Evolutionary conservation across 192 early-diverging fungal genomes (phyloP).

Genomic region (Globomyces pollinis-pini): DNA sequence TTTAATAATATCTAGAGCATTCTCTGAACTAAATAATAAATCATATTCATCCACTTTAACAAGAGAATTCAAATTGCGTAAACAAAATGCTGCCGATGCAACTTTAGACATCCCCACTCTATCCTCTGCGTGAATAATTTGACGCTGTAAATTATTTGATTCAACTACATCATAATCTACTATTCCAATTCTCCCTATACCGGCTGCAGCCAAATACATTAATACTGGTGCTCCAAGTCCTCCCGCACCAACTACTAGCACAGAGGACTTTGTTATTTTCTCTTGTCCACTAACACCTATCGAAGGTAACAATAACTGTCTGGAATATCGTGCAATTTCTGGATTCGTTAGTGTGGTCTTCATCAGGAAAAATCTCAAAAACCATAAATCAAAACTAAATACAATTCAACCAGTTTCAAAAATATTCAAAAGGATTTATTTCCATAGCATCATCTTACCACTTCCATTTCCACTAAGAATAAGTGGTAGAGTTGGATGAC

Average conservation of each 20-base stretch:
- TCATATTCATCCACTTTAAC: conserved; percentile 60
- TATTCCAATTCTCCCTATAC: conserved; percentile 74
- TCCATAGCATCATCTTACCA: conserved; percentile 54
- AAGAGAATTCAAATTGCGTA: conserved; percentile 55
- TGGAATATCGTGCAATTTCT: conserved; percentile 11
- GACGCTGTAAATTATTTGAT: conserved; percentile 85
- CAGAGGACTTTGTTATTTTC: conserved; percentile 60
- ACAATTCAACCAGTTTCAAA: too few relatives aligned
- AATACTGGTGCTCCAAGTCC: conserved; percentile 84
- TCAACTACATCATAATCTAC: conserved; percentile 91
- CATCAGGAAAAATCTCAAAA: too few relatives aligned
- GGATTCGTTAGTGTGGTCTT: not conserved
- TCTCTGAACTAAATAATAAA: conserved; percentile 68
- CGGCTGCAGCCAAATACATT: conserved; percentile 83
- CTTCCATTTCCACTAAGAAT: conserved; percentile 48
- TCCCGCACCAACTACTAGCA: conserved; percentile 88
- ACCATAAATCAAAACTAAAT: too few relatives aligned
- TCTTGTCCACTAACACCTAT: conserved; percentile 57
- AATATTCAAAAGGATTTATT: too few relatives aligned
- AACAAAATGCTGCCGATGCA: conserved; percentile 53
- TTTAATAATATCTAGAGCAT: conserved; percentile 66
- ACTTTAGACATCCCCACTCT: conserved; percentile 65
- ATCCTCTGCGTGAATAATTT: conserved; percentile 82
- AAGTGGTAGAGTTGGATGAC: conserved; percentile 48
- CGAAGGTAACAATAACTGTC: not conserved